These are phyloP conservation scores for Phyllosticta citribraziliensis DNA, from an alignment of 2,329 filamentous ascomycete genomes.

Conservation along the genomic window DNA sequence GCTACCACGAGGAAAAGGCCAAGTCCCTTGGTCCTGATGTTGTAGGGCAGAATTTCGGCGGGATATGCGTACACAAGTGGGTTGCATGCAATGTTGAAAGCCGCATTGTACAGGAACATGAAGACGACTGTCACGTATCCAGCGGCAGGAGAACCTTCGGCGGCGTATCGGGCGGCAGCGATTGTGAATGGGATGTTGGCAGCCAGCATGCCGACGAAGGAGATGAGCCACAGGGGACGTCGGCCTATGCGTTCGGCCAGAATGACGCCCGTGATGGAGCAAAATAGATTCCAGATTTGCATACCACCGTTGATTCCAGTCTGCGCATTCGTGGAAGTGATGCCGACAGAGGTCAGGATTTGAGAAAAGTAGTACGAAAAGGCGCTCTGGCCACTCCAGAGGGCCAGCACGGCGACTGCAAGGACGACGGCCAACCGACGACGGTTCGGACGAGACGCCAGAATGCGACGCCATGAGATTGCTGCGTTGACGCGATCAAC, in stretches of 20 bases:
- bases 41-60: conserved; percentile 26
- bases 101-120: conserved; percentile 28
- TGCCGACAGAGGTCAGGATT: conserved; percentile 29
- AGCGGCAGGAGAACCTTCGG: conserved; percentile 15
- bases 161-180: conserved; percentile 23
- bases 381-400: conserved; percentile 32
- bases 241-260: conserved; percentile 35
- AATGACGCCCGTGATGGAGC: conserved; percentile 28
- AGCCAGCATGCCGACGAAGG: conserved; percentile 34
- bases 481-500: neutral
- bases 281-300: conserved; percentile 31
- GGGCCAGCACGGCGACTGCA: conserved; percentile 27
- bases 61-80: conserved; percentile 24
- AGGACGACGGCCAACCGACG: conserved; percentile 31
- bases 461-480: conserved; percentile 3
- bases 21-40: conserved; percentile 32
- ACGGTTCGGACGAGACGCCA: conserved; percentile 27
- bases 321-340: conserved; percentile 25
- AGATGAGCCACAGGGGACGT: conserved; percentile 34
- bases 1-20: conserved; percentile 37
- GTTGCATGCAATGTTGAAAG: conserved; percentile 32
- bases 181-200: conserved; percentile 35
- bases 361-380: conserved; percentile 28
- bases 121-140: conserved; percentile 20
- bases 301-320: conserved; percentile 30